phyloP scores from a whole-genome alignment of 2,329 filamentous ascomycete species.

The Calonectria honghensis region DNA sequence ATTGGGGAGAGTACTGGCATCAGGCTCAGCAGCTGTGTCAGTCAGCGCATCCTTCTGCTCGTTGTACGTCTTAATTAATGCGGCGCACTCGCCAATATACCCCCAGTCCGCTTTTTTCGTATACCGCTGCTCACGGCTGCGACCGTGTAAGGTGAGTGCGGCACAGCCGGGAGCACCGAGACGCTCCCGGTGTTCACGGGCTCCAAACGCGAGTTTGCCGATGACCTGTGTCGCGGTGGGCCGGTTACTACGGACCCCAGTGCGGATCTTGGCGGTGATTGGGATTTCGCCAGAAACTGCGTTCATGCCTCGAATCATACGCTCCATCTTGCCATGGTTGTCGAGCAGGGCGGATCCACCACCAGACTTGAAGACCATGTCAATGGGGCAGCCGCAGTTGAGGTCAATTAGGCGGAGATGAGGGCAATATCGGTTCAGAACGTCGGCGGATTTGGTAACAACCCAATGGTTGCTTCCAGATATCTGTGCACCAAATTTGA shows the following conservation, averaged over 20 bases:
- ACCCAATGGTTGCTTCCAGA: slow-evolving; percentile 94
- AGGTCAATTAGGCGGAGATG: slow-evolving; percentile 93
- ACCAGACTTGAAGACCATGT: slow-evolving; percentile 91
- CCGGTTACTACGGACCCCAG: slow-evolving; percentile 86
- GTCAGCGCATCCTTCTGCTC: slow-evolving; percentile 77
- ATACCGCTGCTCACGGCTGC: slow-evolving; percentile 95
- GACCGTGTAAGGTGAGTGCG: slow-evolving; percentile 95
- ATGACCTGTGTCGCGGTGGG: slow-evolving; percentile 89
- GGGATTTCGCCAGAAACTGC: slow-evolving; percentile 91
- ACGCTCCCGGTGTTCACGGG: slow-evolving; percentile 80
- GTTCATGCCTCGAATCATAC: slow-evolving; percentile 97
- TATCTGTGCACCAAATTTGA: slow-evolving; percentile 95
- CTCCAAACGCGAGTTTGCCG: slow-evolving; percentile 88
- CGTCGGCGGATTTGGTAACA: slow-evolving; percentile 90
- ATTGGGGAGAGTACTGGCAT: slow-evolving; percentile 83
- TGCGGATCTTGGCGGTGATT: slow-evolving; percentile 95
- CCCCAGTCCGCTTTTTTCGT: slow-evolving; percentile 94
- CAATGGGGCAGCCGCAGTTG: slow-evolving; percentile 98
- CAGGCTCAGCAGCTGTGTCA: slow-evolving; percentile 87
- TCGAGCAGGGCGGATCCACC: slow-evolving; percentile 96
- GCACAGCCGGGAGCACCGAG: slow-evolving; percentile 89
- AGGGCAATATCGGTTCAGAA: slow-evolving; percentile 84
- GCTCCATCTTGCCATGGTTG: slow-evolving; percentile 89
- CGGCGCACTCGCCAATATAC: slow-evolving; percentile 93
- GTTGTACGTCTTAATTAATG: slow-evolving; percentile 88